Conservation (phyloP, 2,329 filamentous ascomycete species). For the Trichoderma sp. region DNA sequence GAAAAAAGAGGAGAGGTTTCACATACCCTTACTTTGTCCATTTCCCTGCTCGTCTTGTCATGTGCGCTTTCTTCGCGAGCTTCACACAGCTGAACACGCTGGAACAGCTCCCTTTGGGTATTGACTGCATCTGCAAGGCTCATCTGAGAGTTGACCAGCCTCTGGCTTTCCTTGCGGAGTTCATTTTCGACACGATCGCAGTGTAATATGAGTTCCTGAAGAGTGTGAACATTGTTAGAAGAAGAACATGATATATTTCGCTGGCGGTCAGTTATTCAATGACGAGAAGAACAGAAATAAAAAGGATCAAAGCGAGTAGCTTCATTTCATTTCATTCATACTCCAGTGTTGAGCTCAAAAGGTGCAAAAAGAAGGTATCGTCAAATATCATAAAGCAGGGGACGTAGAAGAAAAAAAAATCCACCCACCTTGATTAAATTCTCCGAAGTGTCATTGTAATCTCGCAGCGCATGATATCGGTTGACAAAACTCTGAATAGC, state of each 20-base stretch:
- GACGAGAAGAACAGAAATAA: not conserved
- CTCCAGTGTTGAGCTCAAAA: not conserved
- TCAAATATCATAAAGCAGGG: not conserved
- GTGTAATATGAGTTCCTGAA: slow-evolving; percentile 34
- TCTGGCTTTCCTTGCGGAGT: slow-evolving; percentile 44
- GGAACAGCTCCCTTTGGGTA: slow-evolving; percentile 50
- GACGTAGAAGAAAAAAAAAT: not conserved
- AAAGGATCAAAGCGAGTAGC: not conserved
- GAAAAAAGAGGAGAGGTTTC: not conserved
- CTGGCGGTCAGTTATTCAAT: not conserved
- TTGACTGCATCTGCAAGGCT: slow-evolving; percentile 51
- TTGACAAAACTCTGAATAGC: slow-evolving; percentile 48
- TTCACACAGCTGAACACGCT: slow-evolving; percentile 43
- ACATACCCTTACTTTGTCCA: slow-evolving; percentile 47
- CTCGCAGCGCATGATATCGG: slow-evolving; percentile 46
- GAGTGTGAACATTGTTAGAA: not conserved
- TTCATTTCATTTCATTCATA: not conserved
- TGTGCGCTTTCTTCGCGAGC: slow-evolving; percentile 31
- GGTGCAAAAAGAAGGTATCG: not conserved
- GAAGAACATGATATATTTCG: not conserved
- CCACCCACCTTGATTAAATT: slow-evolving; percentile 47
- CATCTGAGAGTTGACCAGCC: slow-evolving; percentile 44
- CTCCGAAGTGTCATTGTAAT: slow-evolving; percentile 42
- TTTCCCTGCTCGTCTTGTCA: slow-evolving; percentile 32
- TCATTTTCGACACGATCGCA: slow-evolving; percentile 43